phyloP scores from a whole-genome alignment of 1,284 basidiomycete genomes.

The Veloporphyrellus conicus region DNA sequence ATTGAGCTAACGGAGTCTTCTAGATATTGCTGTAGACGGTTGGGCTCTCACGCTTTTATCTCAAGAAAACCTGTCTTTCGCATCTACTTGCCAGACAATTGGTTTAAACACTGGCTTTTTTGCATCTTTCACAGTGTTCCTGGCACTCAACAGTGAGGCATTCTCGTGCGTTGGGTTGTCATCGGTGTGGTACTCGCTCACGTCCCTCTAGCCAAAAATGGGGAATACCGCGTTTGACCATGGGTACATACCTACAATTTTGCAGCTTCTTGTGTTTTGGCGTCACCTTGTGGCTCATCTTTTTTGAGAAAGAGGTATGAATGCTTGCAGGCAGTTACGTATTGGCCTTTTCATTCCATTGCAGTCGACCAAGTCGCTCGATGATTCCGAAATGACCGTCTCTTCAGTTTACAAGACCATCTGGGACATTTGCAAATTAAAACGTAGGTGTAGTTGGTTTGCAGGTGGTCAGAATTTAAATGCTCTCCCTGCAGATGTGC shows the following conservation, averaged over 20 bases:
- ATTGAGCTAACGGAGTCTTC: neutral
- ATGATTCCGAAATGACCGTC: constrained; percentile 86
- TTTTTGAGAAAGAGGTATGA: constrained; percentile 88
- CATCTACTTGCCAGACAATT: constrained; percentile 97
- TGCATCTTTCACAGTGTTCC: constrained; percentile 94
- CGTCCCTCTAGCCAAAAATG: constrained; percentile 60
- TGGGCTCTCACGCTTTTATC: constrained; percentile 98
- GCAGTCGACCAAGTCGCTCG: constrained; percentile 68
- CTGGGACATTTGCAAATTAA: constrained; percentile 88
- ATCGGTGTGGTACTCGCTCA: constrained; percentile 4
- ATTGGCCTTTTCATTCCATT: constrained; percentile 6
- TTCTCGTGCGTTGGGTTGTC: constrained; percentile 63
- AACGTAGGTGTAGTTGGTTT: constrained; percentile 54
- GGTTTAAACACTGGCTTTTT: constrained; percentile 97
- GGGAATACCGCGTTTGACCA: constrained; percentile 78
- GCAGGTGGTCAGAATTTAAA: constrained; percentile 1
- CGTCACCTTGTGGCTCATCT: constrained; percentile 83
- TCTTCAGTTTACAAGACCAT: constrained; percentile 90
- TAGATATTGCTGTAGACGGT: constrained; percentile 96
- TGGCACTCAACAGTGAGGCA: constrained; percentile 92
- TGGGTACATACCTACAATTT: constrained; percentile 83
- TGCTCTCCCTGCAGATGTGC: constrained; percentile 64
- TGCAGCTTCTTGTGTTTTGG: constrained; percentile 79
- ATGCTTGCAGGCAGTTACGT: constrained; percentile 3
- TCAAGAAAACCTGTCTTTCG: constrained; percentile 92